A percentile compares a stretch with the other conserved stretches of the same genome.
Evolutionary conservation across 176 grass and related monocot species (phyloP).

Genomic region (Avena insularis): DNA sequence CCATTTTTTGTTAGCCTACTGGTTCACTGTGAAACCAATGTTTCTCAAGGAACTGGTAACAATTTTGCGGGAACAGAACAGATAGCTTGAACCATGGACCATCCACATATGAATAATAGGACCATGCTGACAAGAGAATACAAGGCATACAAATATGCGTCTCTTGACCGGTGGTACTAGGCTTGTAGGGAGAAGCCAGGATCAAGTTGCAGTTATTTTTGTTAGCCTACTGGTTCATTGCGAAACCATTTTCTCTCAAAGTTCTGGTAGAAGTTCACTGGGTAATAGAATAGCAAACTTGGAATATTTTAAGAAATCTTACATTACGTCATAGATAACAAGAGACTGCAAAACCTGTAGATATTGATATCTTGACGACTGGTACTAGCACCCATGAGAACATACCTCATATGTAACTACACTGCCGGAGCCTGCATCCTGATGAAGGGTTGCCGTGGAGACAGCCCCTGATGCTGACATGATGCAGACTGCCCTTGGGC

Average conservation of each 20-base stretch:
- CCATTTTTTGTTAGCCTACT: background rate
- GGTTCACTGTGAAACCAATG: background rate
- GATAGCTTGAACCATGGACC: background rate
- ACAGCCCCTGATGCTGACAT: slow-evolving; percentile 86
- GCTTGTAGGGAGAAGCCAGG: no score
- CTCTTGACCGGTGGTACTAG: background rate
- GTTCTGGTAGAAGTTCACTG: no score
- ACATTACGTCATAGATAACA: no score
- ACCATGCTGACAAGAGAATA: background rate
- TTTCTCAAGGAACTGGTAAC: background rate
- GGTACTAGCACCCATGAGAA: background rate
- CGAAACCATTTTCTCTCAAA: no score
- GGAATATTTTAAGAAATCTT: no score
- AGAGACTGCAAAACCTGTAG: no score
- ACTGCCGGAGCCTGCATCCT: slow-evolving; percentile 64
- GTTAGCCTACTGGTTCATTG: no score
- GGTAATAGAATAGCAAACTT: no score
- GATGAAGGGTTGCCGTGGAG: slow-evolving; percentile 76
- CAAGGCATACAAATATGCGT: background rate
- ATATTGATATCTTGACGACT: no score
- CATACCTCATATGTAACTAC: slow-evolving; percentile 84
- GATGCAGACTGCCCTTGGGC: slow-evolving; percentile 81
- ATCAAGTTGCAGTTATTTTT: no score
- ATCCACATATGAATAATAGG: background rate
- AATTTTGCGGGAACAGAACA: background rate